Evolutionary conservation across 2,329 filamentous ascomycete genomes (phyloP).

Genomic region (Fusarium cicatricum): DNA sequence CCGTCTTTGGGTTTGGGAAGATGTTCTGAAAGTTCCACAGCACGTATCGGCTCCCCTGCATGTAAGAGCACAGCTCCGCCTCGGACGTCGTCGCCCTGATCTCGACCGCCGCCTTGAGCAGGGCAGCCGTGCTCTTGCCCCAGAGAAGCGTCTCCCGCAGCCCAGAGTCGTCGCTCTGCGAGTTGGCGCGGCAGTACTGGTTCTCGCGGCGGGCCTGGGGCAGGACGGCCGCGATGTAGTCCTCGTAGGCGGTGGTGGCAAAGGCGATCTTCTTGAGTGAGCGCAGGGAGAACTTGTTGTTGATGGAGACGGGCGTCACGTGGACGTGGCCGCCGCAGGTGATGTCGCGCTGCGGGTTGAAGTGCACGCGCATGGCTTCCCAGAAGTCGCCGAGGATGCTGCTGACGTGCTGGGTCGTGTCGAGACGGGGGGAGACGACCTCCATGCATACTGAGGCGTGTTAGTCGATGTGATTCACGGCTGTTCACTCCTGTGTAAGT

Average conservation of each 20-base stretch:
- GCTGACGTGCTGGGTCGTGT: conserved; percentile 46
- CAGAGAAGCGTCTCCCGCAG: conserved; percentile 41
- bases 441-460: conserved; percentile 50
- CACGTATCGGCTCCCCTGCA: conserved; percentile 51
- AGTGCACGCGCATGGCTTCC: conserved; percentile 53
- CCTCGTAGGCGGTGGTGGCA: conserved; percentile 47
- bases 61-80: conserved; percentile 47
- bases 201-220: conserved; percentile 47
- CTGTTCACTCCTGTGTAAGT: not conserved
- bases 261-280: conserved; percentile 51
- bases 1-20: conserved; percentile 49
- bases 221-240: conserved; percentile 46
- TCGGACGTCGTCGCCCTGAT: conserved; percentile 41
- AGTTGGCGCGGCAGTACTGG: conserved; percentile 48
- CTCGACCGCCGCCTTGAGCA: conserved; percentile 44
- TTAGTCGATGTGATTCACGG: conserved; percentile 2
- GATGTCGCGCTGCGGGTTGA: conserved; percentile 47
- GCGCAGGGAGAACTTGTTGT: conserved; percentile 48
- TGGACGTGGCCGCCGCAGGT: conserved; percentile 53
- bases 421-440: conserved; percentile 51
- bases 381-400: conserved; percentile 51
- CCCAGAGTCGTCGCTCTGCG: conserved; percentile 44
- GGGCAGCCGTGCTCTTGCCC: conserved; percentile 39
- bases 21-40: conserved; percentile 54
- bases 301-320: conserved; percentile 47